A percentile compares a stretch with the other conserved stretches of the same genome.
These are phyloP conservation scores for Mortierella sp. DNA, from an alignment of 371 early-diverging fungal species.

Conservation along the genomic window DNA sequence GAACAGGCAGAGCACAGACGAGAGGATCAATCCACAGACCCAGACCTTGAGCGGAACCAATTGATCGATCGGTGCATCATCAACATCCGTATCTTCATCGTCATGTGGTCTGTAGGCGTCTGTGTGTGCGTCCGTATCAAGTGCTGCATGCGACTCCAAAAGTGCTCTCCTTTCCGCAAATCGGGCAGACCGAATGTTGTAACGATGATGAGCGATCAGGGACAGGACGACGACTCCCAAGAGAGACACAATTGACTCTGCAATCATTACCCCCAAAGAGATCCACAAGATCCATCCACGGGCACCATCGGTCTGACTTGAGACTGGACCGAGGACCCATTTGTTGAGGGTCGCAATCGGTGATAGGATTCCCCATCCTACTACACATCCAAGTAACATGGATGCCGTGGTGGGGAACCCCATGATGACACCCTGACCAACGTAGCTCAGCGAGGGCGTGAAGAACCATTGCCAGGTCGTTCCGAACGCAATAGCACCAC, in stretches of 20 bases:
- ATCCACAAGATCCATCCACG: slow-evolving; percentile 90
- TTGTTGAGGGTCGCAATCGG: slow-evolving; percentile 74
- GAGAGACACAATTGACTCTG: slow-evolving; percentile 78
- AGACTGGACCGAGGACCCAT: slow-evolving; percentile 83
- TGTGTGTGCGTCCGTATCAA: neutral
- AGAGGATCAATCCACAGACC: slow-evolving; percentile 68
- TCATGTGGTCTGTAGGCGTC: neutral
- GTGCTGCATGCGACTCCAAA: slow-evolving; percentile 17
- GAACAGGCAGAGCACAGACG: slow-evolving; percentile 68
- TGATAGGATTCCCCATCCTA: slow-evolving; percentile 86
- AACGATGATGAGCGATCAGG: slow-evolving; percentile 34
- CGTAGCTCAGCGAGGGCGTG: slow-evolving; percentile 80
- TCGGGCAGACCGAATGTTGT: slow-evolving; percentile 9
- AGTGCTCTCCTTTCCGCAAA: slow-evolving; percentile 19
- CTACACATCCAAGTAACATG: slow-evolving; percentile 79
- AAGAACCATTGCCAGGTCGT: slow-evolving; percentile 80
- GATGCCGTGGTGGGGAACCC: slow-evolving; percentile 79
- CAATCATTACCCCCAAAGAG: slow-evolving; percentile 83
- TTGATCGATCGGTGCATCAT: slow-evolving; percentile 58
- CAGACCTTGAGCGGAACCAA: slow-evolving; percentile 69
- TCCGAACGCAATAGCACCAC: slow-evolving; percentile 22
- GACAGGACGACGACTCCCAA: slow-evolving; percentile 62
- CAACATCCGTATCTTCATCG: slow-evolving; percentile 41
- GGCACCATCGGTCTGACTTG: slow-evolving; percentile 78
- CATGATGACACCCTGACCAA: slow-evolving; percentile 91